Conservation (phyloP, 257 asterid genomes). For the Scutellaria galericulata region DNA sequence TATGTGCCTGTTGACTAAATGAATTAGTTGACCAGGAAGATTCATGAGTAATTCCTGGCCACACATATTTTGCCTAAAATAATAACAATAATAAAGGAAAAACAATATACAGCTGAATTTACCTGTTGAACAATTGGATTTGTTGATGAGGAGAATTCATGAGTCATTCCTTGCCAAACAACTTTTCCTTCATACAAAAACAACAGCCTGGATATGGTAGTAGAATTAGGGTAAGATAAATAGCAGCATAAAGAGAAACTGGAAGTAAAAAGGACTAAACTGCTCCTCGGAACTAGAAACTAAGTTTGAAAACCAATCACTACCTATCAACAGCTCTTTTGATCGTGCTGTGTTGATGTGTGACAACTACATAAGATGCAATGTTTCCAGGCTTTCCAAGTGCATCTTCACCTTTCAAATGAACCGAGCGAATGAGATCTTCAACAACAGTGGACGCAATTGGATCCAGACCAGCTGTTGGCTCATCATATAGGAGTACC, state of each 20-base stretch:
- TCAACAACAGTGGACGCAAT: slow-evolving; percentile 99
- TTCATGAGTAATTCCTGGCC: neutral
- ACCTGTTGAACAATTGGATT: slow-evolving; percentile 94
- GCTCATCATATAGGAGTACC: slow-evolving; percentile 98
- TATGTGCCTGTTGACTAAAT: neutral
- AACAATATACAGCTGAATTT: slow-evolving; percentile 25
- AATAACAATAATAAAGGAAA: neutral
- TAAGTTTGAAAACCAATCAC: slow-evolving; percentile 25
- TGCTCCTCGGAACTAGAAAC: slow-evolving; percentile 21
- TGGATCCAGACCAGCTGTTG: slow-evolving; percentile 99
- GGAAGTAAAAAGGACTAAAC: slow-evolving; percentile 5
- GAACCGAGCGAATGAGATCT: slow-evolving; percentile 98
- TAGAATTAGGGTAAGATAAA: slow-evolving; percentile 25
- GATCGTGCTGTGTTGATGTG: slow-evolving; percentile 98
- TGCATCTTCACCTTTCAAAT: slow-evolving; percentile 82
- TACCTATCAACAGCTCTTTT: slow-evolving; percentile 98
- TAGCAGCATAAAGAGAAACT: slow-evolving; percentile 25
- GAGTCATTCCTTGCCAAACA: slow-evolving; percentile 98
- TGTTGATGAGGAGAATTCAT: slow-evolving; percentile 81
- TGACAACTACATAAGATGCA: slow-evolving; percentile 90
- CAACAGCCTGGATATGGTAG: slow-evolving; percentile 57
- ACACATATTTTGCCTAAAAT: neutral
- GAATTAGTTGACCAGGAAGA: neutral
- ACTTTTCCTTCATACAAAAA: slow-evolving; percentile 90
- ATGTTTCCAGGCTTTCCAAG: slow-evolving; percentile 89